Conservation (phyloP, 345 rosid genomes). For the Brassica incana region DNA sequence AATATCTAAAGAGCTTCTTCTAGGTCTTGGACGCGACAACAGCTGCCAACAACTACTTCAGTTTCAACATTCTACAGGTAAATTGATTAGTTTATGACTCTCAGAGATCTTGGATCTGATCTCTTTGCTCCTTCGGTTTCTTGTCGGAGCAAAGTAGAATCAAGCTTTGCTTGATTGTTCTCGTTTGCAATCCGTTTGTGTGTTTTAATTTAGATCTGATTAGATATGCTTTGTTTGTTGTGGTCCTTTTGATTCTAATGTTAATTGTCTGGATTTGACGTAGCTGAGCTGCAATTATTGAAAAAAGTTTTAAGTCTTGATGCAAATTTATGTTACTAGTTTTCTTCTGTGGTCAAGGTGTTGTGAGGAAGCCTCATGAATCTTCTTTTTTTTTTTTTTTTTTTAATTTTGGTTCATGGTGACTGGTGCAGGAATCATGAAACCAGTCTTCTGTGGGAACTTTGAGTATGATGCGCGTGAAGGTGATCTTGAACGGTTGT, state of each 20-base stretch:
- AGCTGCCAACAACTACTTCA: not conserved
- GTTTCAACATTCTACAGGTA: conserved; percentile 12
- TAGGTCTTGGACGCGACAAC: not conserved
- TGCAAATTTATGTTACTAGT: not conserved
- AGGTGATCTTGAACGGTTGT: conserved; percentile 81
- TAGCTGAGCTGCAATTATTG: not conserved
- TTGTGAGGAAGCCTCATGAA: not conserved
- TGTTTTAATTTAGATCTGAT: conserved; percentile 13
- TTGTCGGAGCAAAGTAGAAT: not conserved
- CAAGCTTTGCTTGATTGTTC: not conserved
- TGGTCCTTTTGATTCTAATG: not conserved
- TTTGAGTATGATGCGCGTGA: conserved; percentile 90
- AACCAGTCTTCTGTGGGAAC: conserved; percentile 78
- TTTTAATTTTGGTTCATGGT: not conserved
- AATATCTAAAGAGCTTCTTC: conserved; percentile 10
- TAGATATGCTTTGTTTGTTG: conserved; percentile 2
- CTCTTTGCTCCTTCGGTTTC: not conserved
- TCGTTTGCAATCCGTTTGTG: not conserved
- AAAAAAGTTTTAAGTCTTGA: not conserved
- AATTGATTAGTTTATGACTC: not conserved
- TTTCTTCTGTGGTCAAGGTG: not conserved
- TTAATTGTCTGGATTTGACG: not conserved
- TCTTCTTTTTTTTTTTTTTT: not conserved
- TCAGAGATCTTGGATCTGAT: not conserved
- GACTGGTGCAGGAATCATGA: not conserved